Percentiles rank a stretch among this genome's conserved stretches.
These are phyloP conservation scores for Paracoccidioides brasiliensis DNA, from an alignment of 2,329 filamentous ascomycete species.

Conservation along the genomic window DNA sequence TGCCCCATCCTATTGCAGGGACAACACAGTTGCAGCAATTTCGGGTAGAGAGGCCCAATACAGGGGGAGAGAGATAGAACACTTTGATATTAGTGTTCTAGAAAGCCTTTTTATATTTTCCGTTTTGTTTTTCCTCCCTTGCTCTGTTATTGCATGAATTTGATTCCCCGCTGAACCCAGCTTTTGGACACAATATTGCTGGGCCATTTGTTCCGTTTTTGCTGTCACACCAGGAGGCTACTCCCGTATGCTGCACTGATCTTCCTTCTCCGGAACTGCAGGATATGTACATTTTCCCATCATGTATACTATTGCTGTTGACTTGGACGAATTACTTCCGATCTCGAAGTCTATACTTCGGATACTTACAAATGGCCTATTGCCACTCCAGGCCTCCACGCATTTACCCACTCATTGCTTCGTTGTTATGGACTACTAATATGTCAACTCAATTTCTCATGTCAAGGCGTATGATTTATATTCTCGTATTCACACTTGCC, in stretches of 20 bases:
- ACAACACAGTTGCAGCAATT: background rate
- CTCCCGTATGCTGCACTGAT: background rate
- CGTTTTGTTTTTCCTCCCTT: background rate
- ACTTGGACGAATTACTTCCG: background rate
- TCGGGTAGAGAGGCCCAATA: constrained; percentile 1
- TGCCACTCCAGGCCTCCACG: background rate
- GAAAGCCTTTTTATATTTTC: background rate
- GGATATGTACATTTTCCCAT: background rate
- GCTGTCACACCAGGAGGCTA: background rate
- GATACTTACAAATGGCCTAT: background rate
- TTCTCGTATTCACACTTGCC: background rate
- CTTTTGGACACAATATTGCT: background rate
- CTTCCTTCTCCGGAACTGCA: background rate
- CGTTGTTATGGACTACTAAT: background rate
- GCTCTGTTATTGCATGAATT: background rate
- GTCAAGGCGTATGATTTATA: background rate
- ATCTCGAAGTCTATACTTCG: background rate
- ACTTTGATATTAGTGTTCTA: background rate
- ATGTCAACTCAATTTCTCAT: background rate
- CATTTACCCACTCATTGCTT: background rate
- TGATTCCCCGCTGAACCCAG: background rate
- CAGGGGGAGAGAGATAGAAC: background rate
- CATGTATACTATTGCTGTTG: background rate
- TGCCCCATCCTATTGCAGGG: background rate
- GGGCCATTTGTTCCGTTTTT: background rate